phyloP scores from a whole-genome alignment of 768 basidiomycete genomes.

The Candolleomyces aberdarensis region DNA sequence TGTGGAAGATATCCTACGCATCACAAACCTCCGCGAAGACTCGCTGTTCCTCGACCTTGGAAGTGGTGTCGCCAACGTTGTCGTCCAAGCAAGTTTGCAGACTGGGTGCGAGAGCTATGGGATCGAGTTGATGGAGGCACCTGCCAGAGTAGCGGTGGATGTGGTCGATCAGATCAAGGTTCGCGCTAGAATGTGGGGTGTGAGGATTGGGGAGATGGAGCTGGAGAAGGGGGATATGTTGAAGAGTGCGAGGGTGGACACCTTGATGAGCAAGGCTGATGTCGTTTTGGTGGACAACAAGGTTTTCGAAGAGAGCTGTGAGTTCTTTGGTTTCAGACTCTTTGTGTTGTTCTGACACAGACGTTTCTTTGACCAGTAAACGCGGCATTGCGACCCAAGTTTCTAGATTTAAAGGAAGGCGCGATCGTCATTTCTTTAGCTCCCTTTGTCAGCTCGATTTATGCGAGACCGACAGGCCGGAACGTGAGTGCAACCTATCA shows the following conservation, averaged over 20 bases:
- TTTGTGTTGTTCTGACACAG: slow-evolving; percentile 8
- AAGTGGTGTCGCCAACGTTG: slow-evolving; percentile 83
- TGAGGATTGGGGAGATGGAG: slow-evolving; percentile 71
- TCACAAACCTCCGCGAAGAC: slow-evolving; percentile 52
- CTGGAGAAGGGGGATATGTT: slow-evolving; percentile 88
- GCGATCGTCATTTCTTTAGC: slow-evolving; percentile 86
- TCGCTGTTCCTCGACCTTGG: slow-evolving; percentile 83
- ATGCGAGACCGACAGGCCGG: slow-evolving; percentile 78
- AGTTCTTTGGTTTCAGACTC: slow-evolving; percentile 28
- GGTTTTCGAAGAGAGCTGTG: slow-evolving; percentile 71
- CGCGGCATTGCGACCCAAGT: slow-evolving; percentile 80
- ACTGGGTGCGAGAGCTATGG: slow-evolving; percentile 77
- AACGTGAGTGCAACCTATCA: slow-evolving; percentile 50
- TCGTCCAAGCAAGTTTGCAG: slow-evolving; percentile 78
- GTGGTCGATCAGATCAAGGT: slow-evolving; percentile 73
- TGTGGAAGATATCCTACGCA: slow-evolving; percentile 65
- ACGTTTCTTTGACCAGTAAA: slow-evolving; percentile 55
- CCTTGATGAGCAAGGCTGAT: slow-evolving; percentile 77
- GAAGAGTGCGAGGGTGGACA: slow-evolving; percentile 57
- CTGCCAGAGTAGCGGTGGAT: slow-evolving; percentile 74
- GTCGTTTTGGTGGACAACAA: slow-evolving; percentile 91
- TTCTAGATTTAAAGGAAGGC: slow-evolving; percentile 92
- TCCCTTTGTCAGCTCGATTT: slow-evolving; percentile 72
- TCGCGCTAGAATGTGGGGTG: slow-evolving; percentile 90
- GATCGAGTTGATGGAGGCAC: slow-evolving; percentile 72